A percentile compares a stretch with the other conserved stretches of the same genome.
Conservation (phyloP, 768 basidiomycete species). For the Suillus paluster region DNA sequence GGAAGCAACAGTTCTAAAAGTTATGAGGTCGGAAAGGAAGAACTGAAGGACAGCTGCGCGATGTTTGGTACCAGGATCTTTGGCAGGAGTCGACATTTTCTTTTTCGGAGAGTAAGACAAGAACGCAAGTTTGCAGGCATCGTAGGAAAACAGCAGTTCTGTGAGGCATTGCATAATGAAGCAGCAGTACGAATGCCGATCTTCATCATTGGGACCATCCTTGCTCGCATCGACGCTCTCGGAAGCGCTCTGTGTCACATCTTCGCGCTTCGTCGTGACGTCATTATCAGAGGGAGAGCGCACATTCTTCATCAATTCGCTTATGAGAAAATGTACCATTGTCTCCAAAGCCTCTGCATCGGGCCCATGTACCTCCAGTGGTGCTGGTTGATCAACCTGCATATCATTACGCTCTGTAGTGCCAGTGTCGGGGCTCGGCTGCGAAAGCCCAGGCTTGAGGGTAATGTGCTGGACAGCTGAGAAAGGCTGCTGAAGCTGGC, state of each 20-base stretch:
- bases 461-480: slow-evolving; percentile 59
- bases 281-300: slow-evolving; percentile 48
- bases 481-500: slow-evolving; percentile 72
- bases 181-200: slow-evolving; percentile 60
- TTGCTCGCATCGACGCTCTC: slow-evolving; percentile 16
- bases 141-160: slow-evolving; percentile 92
- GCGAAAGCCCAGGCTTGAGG: slow-evolving; percentile 47
- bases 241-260: slow-evolving; percentile 13
- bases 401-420: slow-evolving; percentile 47
- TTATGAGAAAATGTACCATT: slow-evolving; percentile 70
- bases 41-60: slow-evolving; percentile 75
- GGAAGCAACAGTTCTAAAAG: slow-evolving; percentile 73
- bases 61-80: slow-evolving; percentile 64
- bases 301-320: slow-evolving; percentile 67
- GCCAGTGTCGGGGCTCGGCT: slow-evolving; percentile 14
- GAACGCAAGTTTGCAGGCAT: slow-evolving; percentile 87
- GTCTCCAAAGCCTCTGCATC: slow-evolving; percentile 56
- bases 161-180: slow-evolving; percentile 93
- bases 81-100: slow-evolving; percentile 60
- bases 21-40: slow-evolving; percentile 81
- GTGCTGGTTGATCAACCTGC: slow-evolving; percentile 54
- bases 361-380: slow-evolving; percentile 26
- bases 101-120: slow-evolving; percentile 75
- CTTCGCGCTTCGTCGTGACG: slow-evolving; percentile 16
- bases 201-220: slow-evolving; percentile 24